Percentiles rank a stretch among this genome's conserved stretches.
phyloP scores from a whole-genome alignment of 371 early-diverging fungal genomes.

The Mucor racemosus region DNA sequence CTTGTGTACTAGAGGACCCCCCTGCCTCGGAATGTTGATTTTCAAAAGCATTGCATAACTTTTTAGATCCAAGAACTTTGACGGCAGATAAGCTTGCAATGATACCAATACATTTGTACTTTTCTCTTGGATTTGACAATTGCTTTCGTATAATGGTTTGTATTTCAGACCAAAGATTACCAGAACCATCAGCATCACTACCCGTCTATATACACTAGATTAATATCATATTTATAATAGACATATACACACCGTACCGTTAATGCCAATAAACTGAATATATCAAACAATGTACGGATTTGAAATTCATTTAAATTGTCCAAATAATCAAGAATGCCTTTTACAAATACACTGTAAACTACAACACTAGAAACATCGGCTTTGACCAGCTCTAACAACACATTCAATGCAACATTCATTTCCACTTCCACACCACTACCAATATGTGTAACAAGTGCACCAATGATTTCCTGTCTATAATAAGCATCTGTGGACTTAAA shows the following conservation, averaged over 20 bases:
- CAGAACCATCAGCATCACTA: conserved; percentile 27
- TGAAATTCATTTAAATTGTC: conserved; percentile 72
- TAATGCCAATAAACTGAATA: conserved; percentile 70
- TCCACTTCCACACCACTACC: conserved; percentile 77
- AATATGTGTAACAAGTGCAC: conserved; percentile 80
- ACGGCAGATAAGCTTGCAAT: conserved; percentile 76
- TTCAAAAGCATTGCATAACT: conserved; percentile 20
- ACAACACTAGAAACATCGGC: conserved; percentile 53
- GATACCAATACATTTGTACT: conserved; percentile 78
- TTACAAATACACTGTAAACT: conserved; percentile 74
- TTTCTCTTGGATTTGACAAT: conserved; percentile 72
- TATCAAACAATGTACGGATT: conserved; percentile 70
- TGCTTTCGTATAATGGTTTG: conserved; percentile 82
- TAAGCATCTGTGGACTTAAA: conserved; percentile 66
- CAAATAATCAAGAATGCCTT: conserved; percentile 80
- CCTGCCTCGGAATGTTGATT: conserved; percentile 4
- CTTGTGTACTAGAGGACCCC: conserved; percentile 26
- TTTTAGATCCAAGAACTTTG: conserved; percentile 64
- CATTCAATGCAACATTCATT: conserved; percentile 69
- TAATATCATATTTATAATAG: no score
- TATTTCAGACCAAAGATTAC: conserved; percentile 66
- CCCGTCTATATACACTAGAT: conserved; percentile 15
- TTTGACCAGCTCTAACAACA: conserved; percentile 60
- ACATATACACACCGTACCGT: conserved; percentile 43
- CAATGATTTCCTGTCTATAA: conserved; percentile 79